Conservation (phyloP, 179 eudicot species). For the Amaranthus tricolor region DNA sequence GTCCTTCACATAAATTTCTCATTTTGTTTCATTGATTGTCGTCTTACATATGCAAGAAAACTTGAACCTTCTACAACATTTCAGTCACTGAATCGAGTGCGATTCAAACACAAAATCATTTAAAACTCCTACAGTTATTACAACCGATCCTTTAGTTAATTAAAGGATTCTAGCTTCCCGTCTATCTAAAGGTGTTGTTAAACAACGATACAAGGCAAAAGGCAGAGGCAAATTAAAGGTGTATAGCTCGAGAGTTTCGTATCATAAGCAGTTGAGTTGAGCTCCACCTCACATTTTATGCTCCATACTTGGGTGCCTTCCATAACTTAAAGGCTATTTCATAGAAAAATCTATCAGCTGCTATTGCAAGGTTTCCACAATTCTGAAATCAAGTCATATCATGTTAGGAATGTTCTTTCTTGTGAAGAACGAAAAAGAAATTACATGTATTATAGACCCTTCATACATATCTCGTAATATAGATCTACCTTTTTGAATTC, state of each 20-base stretch:
- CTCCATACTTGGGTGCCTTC: constrained; percentile 99
- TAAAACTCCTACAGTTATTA: background rate
- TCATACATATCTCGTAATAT: background rate
- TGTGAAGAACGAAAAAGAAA: background rate
- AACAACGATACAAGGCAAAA: background rate
- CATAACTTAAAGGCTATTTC: constrained; percentile 95
- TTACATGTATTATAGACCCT: background rate
- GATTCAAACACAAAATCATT: background rate
- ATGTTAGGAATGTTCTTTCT: background rate
- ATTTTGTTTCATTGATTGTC: background rate
- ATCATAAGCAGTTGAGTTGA: background rate
- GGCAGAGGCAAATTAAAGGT: background rate
- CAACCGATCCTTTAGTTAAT: background rate
- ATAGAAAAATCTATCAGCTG: constrained; percentile 83
- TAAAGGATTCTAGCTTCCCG: background rate
- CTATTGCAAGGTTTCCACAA: constrained; percentile 77
- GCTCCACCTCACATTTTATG: constrained; percentile 31
- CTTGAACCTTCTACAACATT: background rate
- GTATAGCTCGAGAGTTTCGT: background rate
- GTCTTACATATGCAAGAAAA: background rate
- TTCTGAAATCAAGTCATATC: constrained; percentile 39
- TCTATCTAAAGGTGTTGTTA: constrained; percentile 2
- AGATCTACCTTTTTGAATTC: constrained; percentile 69
- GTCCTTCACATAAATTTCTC: background rate
- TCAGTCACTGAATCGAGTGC: background rate